A percentile compares a stretch with the other conserved stretches of the same genome.
Evolutionary conservation across 108 stramenopile species (phyloP).

Genomic region (Aurantiochytrium sp.): DNA sequence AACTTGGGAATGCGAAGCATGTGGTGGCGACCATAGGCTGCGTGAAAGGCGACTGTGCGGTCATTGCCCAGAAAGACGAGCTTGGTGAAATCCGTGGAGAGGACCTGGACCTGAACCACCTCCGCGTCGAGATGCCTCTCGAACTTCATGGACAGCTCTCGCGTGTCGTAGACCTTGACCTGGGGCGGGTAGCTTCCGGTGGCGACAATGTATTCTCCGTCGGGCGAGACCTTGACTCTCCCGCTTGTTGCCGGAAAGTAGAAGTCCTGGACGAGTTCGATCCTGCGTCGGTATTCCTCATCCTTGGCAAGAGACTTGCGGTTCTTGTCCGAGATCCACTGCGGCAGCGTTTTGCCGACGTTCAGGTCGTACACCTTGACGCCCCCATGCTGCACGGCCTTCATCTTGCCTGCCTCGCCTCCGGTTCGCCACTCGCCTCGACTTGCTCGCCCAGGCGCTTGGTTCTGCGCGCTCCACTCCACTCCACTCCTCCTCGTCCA

Average conservation of each 20-base stretch:
- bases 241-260: slow-evolving; percentile 78
- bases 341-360: slow-evolving; percentile 77
- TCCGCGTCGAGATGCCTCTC: slow-evolving; percentile 88
- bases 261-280: slow-evolving; percentile 96
- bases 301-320: slow-evolving; percentile 77
- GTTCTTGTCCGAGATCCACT: slow-evolving; percentile 89
- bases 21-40: slow-evolving; percentile 89
- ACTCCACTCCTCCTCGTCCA: no score
- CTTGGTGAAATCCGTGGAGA: slow-evolving; percentile 89
- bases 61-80: slow-evolving; percentile 80
- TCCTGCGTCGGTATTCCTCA: slow-evolving; percentile 74
- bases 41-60: slow-evolving; percentile 88
- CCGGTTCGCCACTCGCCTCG: not conserved
- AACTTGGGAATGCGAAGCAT: slow-evolving; percentile 81
- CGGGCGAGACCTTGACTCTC: slow-evolving; percentile 60
- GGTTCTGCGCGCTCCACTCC: no score
- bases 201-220: slow-evolving; percentile 81
- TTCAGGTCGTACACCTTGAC: slow-evolving; percentile 79
- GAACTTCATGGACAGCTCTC: slow-evolving; percentile 94
- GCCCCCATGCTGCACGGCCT: slow-evolving; percentile 72
- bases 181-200: slow-evolving; percentile 89
- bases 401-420: slow-evolving; percentile 47
- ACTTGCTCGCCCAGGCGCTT: no score
- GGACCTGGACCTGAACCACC: slow-evolving; percentile 71
- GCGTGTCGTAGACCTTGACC: slow-evolving; percentile 83